Base-by-base conservation (phyloP, 495 filamentous ascomycete species). In the Lophium mytilinum region DNA sequence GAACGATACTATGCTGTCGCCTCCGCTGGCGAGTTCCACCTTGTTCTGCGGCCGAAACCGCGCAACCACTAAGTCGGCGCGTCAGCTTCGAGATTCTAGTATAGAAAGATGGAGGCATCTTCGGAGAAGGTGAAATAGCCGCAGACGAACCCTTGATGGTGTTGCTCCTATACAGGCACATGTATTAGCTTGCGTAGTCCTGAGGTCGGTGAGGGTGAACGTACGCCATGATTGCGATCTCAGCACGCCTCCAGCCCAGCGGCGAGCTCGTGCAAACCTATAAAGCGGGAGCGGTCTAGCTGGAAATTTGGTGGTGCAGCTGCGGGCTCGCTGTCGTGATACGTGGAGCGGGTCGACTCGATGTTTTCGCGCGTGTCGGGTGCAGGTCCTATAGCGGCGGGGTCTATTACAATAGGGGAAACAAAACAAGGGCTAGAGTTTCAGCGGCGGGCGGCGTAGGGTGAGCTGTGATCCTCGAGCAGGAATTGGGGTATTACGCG, bases 21-120 rank as follows among this genome's bases (percentile, higher is more conserved):
- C 93, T 61, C 93, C 94, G 56, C 85, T 89, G 56, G 85, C 78
- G 63, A 93, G 78, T 74, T 98, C 93, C 62, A 90, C 76, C 71
- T 88, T 90, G 76, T 98, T 98, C 72, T 95, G 92, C 60, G 93
- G 93, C 60, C 93, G 85, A 74, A 98, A 98, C 64, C 93, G 88
- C 74, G 91, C 93, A 71, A 98, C 90, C 68, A 98, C 93, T 75
- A 60, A 34, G 52, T 42, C 12, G 41, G 35, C 9, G 21, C 34
- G 50, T 33, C 34, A 37, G 24, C 24, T 30, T 68, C n/a, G n/a
- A n/a, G n/a, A n/a, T n/a, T n/a, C n/a, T 42, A 62, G 60, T 43
- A 53, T 11, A 46, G 9, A 21, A 19, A 17, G 34, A 37, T 19
- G 9, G 24, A 21, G 19, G 2, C 12, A 33, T 50, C n/a, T 30